These are phyloP conservation scores for Naganishia sp. DNA, from an alignment of 1,284 basidiomycete species.

Conservation along the genomic window DNA sequence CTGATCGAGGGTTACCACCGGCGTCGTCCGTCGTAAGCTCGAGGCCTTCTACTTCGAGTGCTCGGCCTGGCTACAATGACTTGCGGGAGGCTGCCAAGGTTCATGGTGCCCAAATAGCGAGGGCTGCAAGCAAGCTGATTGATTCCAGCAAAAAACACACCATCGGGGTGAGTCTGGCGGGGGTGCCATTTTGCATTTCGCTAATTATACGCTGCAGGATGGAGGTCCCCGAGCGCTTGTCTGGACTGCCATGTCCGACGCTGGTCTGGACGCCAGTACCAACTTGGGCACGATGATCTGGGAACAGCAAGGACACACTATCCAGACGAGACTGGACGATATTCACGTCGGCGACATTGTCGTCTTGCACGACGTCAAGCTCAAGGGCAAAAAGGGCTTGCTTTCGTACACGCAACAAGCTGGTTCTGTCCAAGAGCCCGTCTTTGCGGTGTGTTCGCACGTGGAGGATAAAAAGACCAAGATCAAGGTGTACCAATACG, in stretches of 20 bases:
- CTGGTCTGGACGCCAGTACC: constrained; percentile 55
- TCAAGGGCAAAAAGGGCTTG: constrained; percentile 82
- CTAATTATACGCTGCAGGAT: constrained; percentile 55
- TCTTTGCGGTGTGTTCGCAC: constrained; percentile 75
- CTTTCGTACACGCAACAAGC: constrained; percentile 68
- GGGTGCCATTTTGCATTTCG: not conserved
- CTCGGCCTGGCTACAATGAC: constrained; percentile 57
- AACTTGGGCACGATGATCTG: constrained; percentile 60
- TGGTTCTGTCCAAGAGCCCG: constrained; percentile 62
- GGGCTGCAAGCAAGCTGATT: constrained; percentile 66
- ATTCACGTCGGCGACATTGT: constrained; percentile 79
- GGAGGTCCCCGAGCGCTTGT: constrained; percentile 79
- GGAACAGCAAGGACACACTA: constrained; percentile 65
- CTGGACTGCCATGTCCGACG: constrained; percentile 63
- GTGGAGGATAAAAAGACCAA: constrained; percentile 77
- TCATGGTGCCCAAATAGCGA: constrained; percentile 72
- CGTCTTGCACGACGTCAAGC: constrained; percentile 70
- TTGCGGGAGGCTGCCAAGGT: constrained; percentile 69
- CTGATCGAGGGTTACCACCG: constrained; percentile 20
- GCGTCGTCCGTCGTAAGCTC: constrained; percentile 23
- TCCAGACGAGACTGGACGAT: constrained; percentile 72
- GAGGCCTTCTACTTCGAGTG: constrained; percentile 24
- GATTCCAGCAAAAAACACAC: constrained; percentile 73
- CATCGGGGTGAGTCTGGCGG: constrained; percentile 60
- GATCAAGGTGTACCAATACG: constrained; percentile 72